Percentiles rank a stretch among this genome's conserved stretches.
Conservation (phyloP, 1,284 basidiomycete species). For the Lignosus rhinocerotis region DNA sequence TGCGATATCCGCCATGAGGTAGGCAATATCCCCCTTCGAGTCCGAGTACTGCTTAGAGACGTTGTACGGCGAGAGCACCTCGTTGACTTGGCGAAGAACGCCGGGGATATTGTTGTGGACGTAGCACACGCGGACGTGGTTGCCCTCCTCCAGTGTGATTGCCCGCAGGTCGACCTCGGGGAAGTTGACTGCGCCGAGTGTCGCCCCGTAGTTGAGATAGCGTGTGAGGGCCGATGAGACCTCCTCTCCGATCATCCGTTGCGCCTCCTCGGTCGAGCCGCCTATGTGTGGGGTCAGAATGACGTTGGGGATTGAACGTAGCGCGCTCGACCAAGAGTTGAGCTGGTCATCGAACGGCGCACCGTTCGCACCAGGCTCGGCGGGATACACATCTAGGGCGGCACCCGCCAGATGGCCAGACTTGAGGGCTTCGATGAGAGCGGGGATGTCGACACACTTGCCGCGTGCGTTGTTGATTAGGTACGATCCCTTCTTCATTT, state of each 20-base stretch:
- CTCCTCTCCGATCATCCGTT: slow-evolving; percentile 96
- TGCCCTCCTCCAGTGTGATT: slow-evolving; percentile 82
- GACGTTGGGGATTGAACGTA: slow-evolving; percentile 81
- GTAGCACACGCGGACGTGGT: slow-evolving; percentile 90
- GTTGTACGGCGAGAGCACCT: slow-evolving; percentile 90
- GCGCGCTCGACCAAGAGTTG: slow-evolving; percentile 77
- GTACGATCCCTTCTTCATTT: slow-evolving; percentile 96
- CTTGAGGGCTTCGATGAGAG: slow-evolving; percentile 81
- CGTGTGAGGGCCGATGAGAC: slow-evolving; percentile 85
- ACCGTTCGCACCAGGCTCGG: slow-evolving; percentile 91
- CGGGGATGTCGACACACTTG: slow-evolving; percentile 92
- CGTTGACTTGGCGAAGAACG: slow-evolving; percentile 95
- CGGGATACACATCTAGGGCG: slow-evolving; percentile 94
- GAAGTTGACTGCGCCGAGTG: slow-evolving; percentile 96
- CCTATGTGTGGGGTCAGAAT: slow-evolving; percentile 99
- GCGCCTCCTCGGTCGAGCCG: slow-evolving; percentile 98
- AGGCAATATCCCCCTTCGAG: slow-evolving; percentile 93
- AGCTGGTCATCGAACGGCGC: slow-evolving; percentile 83
- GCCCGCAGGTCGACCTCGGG: slow-evolving; percentile 96
- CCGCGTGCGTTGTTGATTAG: slow-evolving; percentile 99
- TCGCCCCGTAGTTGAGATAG: slow-evolving; percentile 93
- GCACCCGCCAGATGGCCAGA: slow-evolving; percentile 90
- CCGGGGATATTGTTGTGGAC: slow-evolving; percentile 98
- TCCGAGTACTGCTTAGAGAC: slow-evolving; percentile 99
- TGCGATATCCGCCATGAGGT: slow-evolving; percentile 95